A percentile compares a stretch with the other conserved stretches of the same genome.
Conservation (phyloP, 306 rosid species). For the Cucumis cinereus region DNA sequence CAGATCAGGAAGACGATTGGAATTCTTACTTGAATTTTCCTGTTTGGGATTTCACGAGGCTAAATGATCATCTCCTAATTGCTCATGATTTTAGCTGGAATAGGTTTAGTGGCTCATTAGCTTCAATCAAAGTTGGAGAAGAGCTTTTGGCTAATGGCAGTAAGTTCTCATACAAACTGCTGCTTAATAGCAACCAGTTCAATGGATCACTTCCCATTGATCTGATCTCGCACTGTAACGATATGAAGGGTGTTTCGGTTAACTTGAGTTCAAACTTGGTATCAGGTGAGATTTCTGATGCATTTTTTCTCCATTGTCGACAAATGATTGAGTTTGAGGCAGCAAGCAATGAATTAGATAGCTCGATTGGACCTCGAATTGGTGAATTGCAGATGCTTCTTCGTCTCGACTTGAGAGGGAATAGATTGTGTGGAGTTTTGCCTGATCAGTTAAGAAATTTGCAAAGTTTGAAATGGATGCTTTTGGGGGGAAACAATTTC, state of each 20-base stretch:
- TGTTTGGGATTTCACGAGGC: slow-evolving; percentile 22
- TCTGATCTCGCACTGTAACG: slow-evolving; percentile 34
- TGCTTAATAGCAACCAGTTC: slow-evolving; percentile 40
- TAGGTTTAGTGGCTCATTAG: slow-evolving; percentile 29
- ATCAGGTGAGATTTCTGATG: slow-evolving; percentile 18
- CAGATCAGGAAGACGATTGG: background rate
- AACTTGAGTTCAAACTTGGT: slow-evolving; percentile 45
- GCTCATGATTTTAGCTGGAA: slow-evolving; percentile 26
- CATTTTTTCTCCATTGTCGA: slow-evolving; percentile 8
- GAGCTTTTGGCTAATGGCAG: slow-evolving; percentile 25
- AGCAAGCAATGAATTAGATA: slow-evolving; percentile 16
- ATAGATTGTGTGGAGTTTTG: slow-evolving; percentile 21
- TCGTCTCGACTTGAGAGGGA: slow-evolving; percentile 25
- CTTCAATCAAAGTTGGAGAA: slow-evolving; percentile 18
- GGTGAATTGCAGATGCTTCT: slow-evolving; percentile 19
- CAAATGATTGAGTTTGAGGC: slow-evolving; percentile 21
- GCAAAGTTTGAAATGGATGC: slow-evolving; percentile 24
- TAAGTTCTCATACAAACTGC: slow-evolving; percentile 30
- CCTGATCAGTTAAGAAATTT: slow-evolving; percentile 14
- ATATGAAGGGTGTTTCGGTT: slow-evolving; percentile 27
- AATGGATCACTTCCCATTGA: slow-evolving; percentile 27
- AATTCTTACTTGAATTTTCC: slow-evolving; percentile 19
- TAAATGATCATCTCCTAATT: slow-evolving; percentile 16
- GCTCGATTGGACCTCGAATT: slow-evolving; percentile 16
- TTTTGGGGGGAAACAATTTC: slow-evolving; percentile 24